phyloP scores from a whole-genome alignment of 192 early-diverging fungal species.

The Entrophospora sp. region DNA sequence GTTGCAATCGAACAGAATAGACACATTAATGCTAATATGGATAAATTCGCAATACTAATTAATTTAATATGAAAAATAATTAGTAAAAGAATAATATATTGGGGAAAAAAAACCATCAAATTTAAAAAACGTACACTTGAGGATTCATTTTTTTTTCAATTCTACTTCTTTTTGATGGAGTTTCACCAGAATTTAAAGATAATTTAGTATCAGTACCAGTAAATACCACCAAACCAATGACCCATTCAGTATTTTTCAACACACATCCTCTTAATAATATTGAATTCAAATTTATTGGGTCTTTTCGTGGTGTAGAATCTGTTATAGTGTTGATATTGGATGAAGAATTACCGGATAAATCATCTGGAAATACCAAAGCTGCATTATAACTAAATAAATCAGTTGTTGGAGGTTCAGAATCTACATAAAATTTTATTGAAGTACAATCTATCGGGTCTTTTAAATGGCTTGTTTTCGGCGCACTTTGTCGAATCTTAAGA shows the following conservation, averaged over 20 bases:
- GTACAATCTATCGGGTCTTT: slow-evolving; percentile 47
- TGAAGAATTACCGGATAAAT: background rate
- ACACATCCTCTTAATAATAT: slow-evolving; percentile 65
- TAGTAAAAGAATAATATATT: slow-evolving; percentile 9
- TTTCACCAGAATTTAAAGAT: slow-evolving; percentile 63
- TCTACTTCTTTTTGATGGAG: slow-evolving; percentile 56
- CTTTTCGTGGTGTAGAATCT: slow-evolving; percentile 12
- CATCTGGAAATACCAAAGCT: slow-evolving; percentile 32
- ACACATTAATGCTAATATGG: slow-evolving; percentile 57
- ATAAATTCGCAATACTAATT: slow-evolving; percentile 62
- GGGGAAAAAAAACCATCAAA: background rate
- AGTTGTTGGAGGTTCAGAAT: slow-evolving; percentile 50
- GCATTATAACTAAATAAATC: slow-evolving; percentile 58
- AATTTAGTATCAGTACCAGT: slow-evolving; percentile 74
- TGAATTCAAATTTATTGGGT: slow-evolving; percentile 53
- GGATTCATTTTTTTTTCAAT: slow-evolving; percentile 68
- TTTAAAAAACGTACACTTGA: slow-evolving; percentile 36
- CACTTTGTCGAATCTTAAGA: slow-evolving; percentile 56
- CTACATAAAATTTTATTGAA: slow-evolving; percentile 33
- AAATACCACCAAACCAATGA: slow-evolving; percentile 62
- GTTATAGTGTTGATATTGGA: too few species aligned
- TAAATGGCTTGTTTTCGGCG: slow-evolving; percentile 42
- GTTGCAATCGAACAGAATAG: slow-evolving; percentile 39
- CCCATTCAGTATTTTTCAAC: slow-evolving; percentile 66
- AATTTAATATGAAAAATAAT: slow-evolving; percentile 36